Evolutionary conservation across 495 filamentous ascomycete genomes (phyloP).

Genomic region (Penicillium samsonianum): DNA sequence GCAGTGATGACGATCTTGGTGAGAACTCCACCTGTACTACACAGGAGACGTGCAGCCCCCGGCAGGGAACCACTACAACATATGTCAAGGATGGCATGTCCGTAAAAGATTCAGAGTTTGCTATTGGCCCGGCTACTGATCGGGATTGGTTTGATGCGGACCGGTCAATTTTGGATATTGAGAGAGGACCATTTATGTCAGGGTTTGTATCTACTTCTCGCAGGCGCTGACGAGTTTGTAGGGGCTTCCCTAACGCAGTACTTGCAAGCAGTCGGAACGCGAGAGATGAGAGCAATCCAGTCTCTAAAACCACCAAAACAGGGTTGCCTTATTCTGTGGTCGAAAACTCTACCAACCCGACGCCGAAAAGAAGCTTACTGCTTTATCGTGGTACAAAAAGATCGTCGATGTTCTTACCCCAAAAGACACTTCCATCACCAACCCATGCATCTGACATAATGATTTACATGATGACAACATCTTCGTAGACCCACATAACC

Average conservation of each 20-base stretch:
- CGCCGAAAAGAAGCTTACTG: slow-evolving; percentile 31
- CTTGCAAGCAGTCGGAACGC: not conserved
- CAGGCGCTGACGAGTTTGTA: not conserved
- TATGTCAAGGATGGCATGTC: slow-evolving; percentile 12
- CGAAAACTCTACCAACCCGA: slow-evolving; percentile 38
- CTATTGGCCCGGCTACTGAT: slow-evolving; percentile 34
- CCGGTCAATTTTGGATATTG: slow-evolving; percentile 30
- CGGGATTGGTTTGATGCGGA: slow-evolving; percentile 36
- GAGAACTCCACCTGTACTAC: too few relatives aligned
- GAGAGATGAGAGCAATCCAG: slow-evolving; percentile 23
- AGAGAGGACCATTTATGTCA: slow-evolving; percentile 22
- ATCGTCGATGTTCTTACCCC: not conserved
- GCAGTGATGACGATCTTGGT: too few relatives aligned
- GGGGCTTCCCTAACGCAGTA: slow-evolving; percentile 5
- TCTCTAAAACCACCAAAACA: slow-evolving; percentile 27
- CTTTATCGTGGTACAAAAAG: slow-evolving; percentile 5
- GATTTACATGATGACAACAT: slow-evolving; percentile 47
- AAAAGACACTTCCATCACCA: slow-evolving; percentile 19
- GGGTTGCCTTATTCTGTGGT: slow-evolving; percentile 35
- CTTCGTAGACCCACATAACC: slow-evolving; percentile 38
- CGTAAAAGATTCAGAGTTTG: slow-evolving; percentile 31
- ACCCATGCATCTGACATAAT: slow-evolving; percentile 40
- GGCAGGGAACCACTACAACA: not conserved
- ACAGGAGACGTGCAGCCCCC: not conserved
- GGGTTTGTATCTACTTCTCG: not conserved